Base-by-base conservation (phyloP, 2,329 filamentous ascomycete species). In the Proliferodiscus dingleyae region DNA sequence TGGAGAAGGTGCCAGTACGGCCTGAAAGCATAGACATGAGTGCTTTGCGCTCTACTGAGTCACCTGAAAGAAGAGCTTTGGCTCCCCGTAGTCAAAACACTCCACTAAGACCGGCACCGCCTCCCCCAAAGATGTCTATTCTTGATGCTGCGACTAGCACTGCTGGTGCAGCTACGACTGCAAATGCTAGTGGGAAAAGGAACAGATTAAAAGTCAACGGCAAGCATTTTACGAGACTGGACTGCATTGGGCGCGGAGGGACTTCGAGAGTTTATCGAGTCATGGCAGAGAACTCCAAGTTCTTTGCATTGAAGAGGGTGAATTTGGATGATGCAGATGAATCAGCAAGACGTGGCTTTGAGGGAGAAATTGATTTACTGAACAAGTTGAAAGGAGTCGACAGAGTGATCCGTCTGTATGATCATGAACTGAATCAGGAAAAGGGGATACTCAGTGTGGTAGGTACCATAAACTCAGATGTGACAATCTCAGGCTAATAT, bases 231-330 rank as follows among this genome's bases (percentile, higher is more conserved):
- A 93, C 89, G 18, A 79, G 91, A 37, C 78, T 97, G 51, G 90
- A 95, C 64, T 88, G 86, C 55, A 83, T 98, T 54, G 93, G 93
- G 8, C 84, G 90, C 47, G 93, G 93, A 51, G 93, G 93, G 24
- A 96, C 89, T 56, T 90, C 86, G 40, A 90, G 94, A 61, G 93
- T 98, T 2, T 98, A 95, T 66, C 84, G 89, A 37, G 93, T 98
- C 26, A 95, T 95, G 73, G 91, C 93, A 0, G 93, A 98, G 65
- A 97, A 96, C 61, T 90, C 89, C 61, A 94, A 90, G 64, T 88
- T 95, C 67, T 90, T 95, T 66, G 93, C 93, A 1, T 69, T 98
- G 55, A 98, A 98, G 69, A 78, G 89, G 39, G 93, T 98, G 19
- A 88, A 91, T 42, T 74, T 97, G 6, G 89, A 95, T 61, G 86